Conservation (phyloP, 2,329 filamentous ascomycete genomes). For the Colletotrichum lindemuthianum region DNA sequence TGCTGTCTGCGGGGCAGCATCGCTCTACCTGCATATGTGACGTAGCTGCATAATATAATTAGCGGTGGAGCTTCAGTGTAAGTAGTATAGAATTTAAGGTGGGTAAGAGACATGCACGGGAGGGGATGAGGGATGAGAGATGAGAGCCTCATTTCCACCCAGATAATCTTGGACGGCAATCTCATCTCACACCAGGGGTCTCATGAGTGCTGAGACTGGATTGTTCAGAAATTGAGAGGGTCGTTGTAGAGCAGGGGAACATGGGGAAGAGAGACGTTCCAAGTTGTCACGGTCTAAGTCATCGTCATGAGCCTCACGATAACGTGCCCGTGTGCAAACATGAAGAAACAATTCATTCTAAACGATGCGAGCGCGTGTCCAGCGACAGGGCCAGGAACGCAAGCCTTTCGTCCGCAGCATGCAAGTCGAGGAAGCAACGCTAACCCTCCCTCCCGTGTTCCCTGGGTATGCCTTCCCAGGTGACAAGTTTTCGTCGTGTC, state of each 20-base stretch:
- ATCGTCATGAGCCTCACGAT: neutral
- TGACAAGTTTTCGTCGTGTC: constrained; percentile 32
- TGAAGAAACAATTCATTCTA: constrained; percentile 12
- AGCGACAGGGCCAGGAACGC: constrained; percentile 28
- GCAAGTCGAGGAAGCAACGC: constrained; percentile 33
- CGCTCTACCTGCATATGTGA: constrained; percentile 30
- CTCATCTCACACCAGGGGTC: too few species aligned
- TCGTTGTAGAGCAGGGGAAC: too few species aligned
- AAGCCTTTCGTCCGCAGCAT: constrained; percentile 27
- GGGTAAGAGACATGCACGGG: neutral
- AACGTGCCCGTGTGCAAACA: neutral
- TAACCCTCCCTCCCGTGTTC: constrained; percentile 29
- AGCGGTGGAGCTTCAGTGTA: neutral
- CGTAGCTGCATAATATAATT: constrained; percentile 17
- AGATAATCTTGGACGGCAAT: neutral
- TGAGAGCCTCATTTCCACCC: neutral
- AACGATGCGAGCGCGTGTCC: constrained; percentile 14
- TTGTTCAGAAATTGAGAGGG: too few species aligned
- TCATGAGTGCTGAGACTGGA: too few species aligned
- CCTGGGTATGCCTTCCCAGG: constrained; percentile 21
- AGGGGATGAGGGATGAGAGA: neutral
- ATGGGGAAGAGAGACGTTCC: constrained; percentile 5
- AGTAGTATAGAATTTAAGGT: neutral
- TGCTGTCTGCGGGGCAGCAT: constrained; percentile 24
- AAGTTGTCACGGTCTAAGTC: constrained; percentile 26